A percentile compares a stretch with the other conserved stretches of the same genome.
Evolutionary conservation across 768 basidiomycete genomes (phyloP).

Genomic region (Leccinum uliginosum): DNA sequence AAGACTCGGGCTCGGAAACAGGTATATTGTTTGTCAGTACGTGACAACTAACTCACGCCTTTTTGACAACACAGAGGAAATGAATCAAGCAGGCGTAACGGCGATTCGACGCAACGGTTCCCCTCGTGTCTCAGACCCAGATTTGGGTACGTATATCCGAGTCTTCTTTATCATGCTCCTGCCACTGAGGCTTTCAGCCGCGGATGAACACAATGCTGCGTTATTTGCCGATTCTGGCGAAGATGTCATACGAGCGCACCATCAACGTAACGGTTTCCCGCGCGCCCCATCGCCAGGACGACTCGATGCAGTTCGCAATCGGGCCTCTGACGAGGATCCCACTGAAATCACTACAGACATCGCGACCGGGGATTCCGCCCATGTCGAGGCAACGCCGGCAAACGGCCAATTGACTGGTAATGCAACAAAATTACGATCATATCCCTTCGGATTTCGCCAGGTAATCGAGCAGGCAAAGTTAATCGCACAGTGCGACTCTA

Average conservation of each 20-base stretch:
- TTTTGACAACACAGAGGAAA: not conserved
- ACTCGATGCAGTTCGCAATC: not conserved
- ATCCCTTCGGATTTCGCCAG: not conserved
- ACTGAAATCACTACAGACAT: not conserved
- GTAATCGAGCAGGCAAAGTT: too few species aligned
- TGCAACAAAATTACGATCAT: not conserved
- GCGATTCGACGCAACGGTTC: too few species aligned
- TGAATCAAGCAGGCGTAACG: too few species aligned
- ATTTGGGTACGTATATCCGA: too few species aligned
- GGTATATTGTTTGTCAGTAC: too few species aligned
- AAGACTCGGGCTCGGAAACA: too few species aligned
- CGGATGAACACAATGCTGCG: not conserved
- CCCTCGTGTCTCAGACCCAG: too few species aligned
- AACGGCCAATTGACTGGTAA: not conserved
- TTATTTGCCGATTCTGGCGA: not conserved
- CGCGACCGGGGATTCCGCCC: not conserved
- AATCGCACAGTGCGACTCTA: too few species aligned
- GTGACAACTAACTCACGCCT: not conserved
- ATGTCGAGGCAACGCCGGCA: not conserved
- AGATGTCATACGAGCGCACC: not conserved
- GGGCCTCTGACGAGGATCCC: not conserved
- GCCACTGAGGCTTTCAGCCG: not conserved
- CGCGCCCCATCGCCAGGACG: not conserved
- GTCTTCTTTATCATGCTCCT: too few species aligned
- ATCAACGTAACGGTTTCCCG: not conserved